A percentile compares a stretch with the other conserved stretches of the same genome.
Conservation (phyloP, 2,329 filamentous ascomycete species). For the Camillea tinctor region DNA sequence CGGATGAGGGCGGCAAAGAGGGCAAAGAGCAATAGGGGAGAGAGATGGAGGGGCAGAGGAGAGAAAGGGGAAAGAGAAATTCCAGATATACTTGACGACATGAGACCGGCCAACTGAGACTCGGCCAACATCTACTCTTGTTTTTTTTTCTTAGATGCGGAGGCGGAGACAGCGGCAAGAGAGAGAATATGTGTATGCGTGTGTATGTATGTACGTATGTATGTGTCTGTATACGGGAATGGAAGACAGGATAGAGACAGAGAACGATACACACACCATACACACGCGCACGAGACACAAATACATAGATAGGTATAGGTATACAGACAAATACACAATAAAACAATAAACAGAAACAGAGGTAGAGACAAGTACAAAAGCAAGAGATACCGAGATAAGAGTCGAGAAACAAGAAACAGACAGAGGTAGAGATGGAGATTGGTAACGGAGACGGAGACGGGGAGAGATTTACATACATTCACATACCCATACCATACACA, state of each 20-base stretch:
- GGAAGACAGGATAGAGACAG: not conserved
- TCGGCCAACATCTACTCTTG: constrained; percentile 1
- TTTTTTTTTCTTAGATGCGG: not conserved
- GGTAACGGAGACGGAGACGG: too few species aligned
- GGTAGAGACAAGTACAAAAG: not conserved
- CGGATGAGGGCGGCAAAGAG: constrained; percentile 22
- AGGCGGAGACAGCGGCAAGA: not conserved
- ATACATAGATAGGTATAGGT: not conserved
- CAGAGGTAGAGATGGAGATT: not conserved
- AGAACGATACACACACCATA: not conserved
- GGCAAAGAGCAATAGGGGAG: too few species aligned
- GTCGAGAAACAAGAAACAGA: not conserved
- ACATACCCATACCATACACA: too few species aligned
- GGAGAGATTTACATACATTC: too few species aligned
- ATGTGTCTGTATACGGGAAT: constrained; percentile 14
- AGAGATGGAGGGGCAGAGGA: too few species aligned
- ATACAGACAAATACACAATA: too few species aligned
- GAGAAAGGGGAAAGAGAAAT: not conserved
- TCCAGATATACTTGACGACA: constrained; percentile 5
- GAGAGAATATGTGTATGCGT: constrained; percentile 12
- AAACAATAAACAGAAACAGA: not conserved
- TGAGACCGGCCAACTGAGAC: constrained; percentile 3
- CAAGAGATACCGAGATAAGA: not conserved
- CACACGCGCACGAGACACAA: not conserved
- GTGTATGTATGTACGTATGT: constrained; percentile 16